Evolutionary conservation across 2,329 filamentous ascomycete species (phyloP).

Genomic region (Talaromyces sp.): DNA sequence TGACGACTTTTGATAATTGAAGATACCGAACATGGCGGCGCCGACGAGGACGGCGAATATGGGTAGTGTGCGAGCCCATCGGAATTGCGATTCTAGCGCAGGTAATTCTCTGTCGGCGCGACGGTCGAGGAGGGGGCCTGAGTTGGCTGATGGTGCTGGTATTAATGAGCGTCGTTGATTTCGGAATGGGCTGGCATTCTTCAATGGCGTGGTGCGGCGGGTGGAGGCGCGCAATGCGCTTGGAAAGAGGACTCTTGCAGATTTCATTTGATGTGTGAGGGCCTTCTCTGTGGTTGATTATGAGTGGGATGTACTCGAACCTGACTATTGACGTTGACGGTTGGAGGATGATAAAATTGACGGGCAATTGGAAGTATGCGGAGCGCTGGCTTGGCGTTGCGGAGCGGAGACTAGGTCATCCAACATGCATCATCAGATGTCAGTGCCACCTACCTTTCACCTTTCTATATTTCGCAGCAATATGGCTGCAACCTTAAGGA

Average conservation of each 20-base stretch:
- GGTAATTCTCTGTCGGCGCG: slow-evolving; percentile 54
- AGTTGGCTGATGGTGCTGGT: slow-evolving; percentile 49
- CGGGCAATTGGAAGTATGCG: not conserved
- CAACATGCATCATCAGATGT: slow-evolving; percentile 1
- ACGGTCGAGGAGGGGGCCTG: slow-evolving; percentile 52
- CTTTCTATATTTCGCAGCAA: not conserved
- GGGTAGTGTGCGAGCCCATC: slow-evolving; percentile 72
- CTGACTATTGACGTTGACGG: not conserved
- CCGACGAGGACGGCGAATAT: slow-evolving; percentile 73
- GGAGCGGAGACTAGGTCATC: slow-evolving; percentile 4
- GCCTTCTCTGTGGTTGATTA: not conserved
- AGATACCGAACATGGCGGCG: slow-evolving; percentile 75
- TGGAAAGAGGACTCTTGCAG: not conserved
- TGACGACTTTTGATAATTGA: slow-evolving; percentile 98
- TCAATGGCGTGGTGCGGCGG: not conserved
- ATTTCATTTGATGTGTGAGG: slow-evolving; percentile 3
- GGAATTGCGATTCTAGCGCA: slow-evolving; percentile 45
- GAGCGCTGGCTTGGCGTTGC: slow-evolving; percentile 14
- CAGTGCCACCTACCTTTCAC: not conserved
- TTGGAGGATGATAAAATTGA: not conserved
- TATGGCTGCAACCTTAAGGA: slow-evolving; percentile 62
- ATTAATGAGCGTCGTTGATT: slow-evolving; percentile 45
- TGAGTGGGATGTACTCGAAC: not conserved
- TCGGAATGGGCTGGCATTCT: slow-evolving; percentile 12
- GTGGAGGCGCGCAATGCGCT: slow-evolving; percentile 9